Conservation (phyloP, 139 green algal genomes). For the Chlamydomonas sp. region DNA sequence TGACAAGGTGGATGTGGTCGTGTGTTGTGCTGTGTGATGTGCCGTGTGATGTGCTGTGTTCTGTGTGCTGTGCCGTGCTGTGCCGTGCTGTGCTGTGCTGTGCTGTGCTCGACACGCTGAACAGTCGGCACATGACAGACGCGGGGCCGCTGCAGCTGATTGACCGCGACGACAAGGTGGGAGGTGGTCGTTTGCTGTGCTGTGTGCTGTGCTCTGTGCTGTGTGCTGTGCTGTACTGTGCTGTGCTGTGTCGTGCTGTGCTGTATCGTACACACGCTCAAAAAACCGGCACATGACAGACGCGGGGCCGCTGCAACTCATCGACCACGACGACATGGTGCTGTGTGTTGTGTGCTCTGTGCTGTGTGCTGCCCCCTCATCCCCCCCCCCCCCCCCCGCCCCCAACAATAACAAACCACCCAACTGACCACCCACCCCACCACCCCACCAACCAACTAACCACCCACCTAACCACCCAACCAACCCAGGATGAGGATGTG, state of each 20-base stretch:
- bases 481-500: not conserved
- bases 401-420: too few species aligned
- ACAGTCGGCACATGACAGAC: slow-evolving; percentile 84
- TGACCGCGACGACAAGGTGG: slow-evolving; percentile 43
- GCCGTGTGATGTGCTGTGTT: too few species aligned
- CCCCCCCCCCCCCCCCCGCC: too few species aligned
- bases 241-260: too few species aligned
- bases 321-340: slow-evolving; percentile 54
- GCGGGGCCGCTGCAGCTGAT: slow-evolving; percentile 82
- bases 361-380: too few species aligned
- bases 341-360: slow-evolving; percentile 16
- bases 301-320: slow-evolving; percentile 77
- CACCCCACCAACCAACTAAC: not conserved
- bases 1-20: not conserved
- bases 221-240: slow-evolving; percentile 33
- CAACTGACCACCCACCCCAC: not conserved
- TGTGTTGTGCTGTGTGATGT: too few species aligned
- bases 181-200: too few species aligned
- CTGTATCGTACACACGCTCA: slow-evolving; percentile 89
- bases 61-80: too few species aligned
- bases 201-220: too few species aligned
- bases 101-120: slow-evolving; percentile 90
- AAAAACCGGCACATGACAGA: slow-evolving; percentile 85
- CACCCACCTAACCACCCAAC: not conserved
- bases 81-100: too few species aligned